Conservation (phyloP, 2,329 filamentous ascomycete species). For the Alternaria triticina region DNA sequence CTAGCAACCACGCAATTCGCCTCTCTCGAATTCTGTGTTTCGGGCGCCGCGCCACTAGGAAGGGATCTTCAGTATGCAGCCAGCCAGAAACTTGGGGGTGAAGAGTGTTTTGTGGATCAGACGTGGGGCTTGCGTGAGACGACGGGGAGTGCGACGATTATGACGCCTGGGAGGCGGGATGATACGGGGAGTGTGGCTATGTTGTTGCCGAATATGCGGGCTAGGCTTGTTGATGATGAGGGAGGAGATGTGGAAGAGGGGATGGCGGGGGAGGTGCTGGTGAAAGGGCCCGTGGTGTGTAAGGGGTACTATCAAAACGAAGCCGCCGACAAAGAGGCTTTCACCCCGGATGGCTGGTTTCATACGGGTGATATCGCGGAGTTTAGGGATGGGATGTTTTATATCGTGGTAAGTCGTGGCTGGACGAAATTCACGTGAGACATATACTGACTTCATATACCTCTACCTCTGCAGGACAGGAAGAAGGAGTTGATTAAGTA, state of each 20-base stretch:
- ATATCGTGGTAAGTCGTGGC: conserved; percentile 40
- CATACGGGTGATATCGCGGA: conserved; percentile 49
- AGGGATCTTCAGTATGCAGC: conserved; percentile 61
- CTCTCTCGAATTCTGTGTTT: conserved; percentile 55
- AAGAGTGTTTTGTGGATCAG: conserved; percentile 55
- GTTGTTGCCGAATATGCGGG: conserved; percentile 50
- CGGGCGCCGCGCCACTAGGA: conserved; percentile 65
- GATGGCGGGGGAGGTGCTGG: conserved; percentile 40
- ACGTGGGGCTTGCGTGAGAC: conserved; percentile 67
- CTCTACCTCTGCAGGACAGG: conserved; percentile 31
- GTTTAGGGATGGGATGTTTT: conserved; percentile 47
- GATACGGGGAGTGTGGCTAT: conserved; percentile 57
- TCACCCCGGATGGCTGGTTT: conserved; percentile 44
- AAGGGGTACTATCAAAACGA: conserved; percentile 49
- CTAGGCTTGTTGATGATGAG: conserved; percentile 44
- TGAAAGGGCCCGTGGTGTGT: conserved; percentile 46
- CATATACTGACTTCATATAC: neutral
- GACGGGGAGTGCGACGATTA: conserved; percentile 55
- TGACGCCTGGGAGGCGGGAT: conserved; percentile 51
- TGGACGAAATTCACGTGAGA: neutral
- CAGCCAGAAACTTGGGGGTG: conserved; percentile 57
- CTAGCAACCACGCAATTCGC: conserved; percentile 64
- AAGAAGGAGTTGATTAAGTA: conserved; percentile 58
- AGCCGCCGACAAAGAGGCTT: conserved; percentile 36
- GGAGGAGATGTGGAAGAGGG: conserved; percentile 42